These are phyloP conservation scores for Epichloe festucae DNA, from an alignment of 2,329 filamentous ascomycete genomes.

Conservation along the genomic window DNA sequence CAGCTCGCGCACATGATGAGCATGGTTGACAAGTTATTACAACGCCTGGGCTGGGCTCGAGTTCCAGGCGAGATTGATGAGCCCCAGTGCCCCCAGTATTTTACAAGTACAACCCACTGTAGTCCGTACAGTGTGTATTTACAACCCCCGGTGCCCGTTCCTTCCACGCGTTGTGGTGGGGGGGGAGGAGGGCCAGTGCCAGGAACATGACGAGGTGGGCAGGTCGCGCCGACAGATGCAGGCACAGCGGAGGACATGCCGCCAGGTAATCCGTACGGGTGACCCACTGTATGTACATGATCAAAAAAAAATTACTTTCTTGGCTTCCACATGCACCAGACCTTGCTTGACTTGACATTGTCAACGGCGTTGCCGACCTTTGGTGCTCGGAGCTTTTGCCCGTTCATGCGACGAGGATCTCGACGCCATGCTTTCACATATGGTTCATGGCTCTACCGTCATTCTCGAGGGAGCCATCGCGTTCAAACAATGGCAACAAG, in stretches of 20 bases:
- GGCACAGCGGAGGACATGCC: too few species aligned
- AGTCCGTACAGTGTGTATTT: too few species aligned
- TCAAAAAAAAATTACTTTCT: too few species aligned
- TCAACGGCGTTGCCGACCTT: neutral
- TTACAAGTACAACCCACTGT: too few species aligned
- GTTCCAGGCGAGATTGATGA: neutral
- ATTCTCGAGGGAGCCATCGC: neutral
- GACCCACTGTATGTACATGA: too few species aligned
- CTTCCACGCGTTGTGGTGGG: too few species aligned
- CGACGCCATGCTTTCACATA: neutral
- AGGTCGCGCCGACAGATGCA: neutral
- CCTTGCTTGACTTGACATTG: neutral
- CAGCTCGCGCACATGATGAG: neutral
- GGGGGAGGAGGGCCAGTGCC: neutral
- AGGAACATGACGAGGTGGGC: neutral
- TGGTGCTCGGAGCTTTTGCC: neutral
- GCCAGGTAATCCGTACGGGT: too few species aligned
- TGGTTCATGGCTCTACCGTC: neutral
- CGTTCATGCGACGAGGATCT: neutral
- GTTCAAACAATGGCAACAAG: neutral
- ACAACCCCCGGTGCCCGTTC: too few species aligned
- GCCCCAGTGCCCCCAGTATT: neutral
- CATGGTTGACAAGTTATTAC: neutral
- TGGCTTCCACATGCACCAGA: neutral
- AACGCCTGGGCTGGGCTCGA: neutral